Percentiles rank a stretch among this genome's conserved stretches.
These are phyloP conservation scores for Scedosporium minutisporum DNA, from an alignment of 2,329 filamentous ascomycete species.

Conservation along the genomic window DNA sequence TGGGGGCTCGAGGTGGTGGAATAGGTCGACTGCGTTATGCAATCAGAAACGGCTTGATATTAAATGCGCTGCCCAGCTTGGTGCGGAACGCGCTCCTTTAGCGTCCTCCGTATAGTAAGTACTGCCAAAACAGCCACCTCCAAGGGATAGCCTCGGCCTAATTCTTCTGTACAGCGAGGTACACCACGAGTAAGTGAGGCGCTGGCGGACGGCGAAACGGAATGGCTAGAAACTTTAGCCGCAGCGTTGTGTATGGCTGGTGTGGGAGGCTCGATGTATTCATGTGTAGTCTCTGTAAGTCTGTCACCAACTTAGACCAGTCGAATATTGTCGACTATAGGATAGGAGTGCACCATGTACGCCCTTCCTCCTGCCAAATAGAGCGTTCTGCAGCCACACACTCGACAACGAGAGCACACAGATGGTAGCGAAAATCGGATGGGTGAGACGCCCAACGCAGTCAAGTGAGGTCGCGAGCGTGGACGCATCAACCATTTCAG, in stretches of 20 bases:
- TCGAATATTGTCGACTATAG: background rate
- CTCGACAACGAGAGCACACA: background rate
- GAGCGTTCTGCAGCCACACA: background rate
- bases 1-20: background rate
- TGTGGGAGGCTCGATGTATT: background rate
- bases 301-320: background rate
- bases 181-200: background rate
- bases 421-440: background rate
- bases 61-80: conserved; percentile 3
- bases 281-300: background rate
- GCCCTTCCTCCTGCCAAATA: background rate
- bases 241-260: conserved; percentile 2
- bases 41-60: conserved; percentile 7
- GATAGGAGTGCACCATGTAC: background rate
- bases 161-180: conserved; percentile 1
- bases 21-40: background rate
- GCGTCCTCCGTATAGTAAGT: background rate
- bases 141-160: conserved; percentile 1
- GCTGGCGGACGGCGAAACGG: background rate
- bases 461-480: background rate
- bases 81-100: background rate
- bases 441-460: background rate
- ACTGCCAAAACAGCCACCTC: background rate
- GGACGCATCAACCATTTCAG: background rate
- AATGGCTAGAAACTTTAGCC: conserved; percentile 6